These are phyloP conservation scores for Silene vulgaris DNA, from an alignment of 179 eudicot species.

Conservation along the genomic window DNA sequence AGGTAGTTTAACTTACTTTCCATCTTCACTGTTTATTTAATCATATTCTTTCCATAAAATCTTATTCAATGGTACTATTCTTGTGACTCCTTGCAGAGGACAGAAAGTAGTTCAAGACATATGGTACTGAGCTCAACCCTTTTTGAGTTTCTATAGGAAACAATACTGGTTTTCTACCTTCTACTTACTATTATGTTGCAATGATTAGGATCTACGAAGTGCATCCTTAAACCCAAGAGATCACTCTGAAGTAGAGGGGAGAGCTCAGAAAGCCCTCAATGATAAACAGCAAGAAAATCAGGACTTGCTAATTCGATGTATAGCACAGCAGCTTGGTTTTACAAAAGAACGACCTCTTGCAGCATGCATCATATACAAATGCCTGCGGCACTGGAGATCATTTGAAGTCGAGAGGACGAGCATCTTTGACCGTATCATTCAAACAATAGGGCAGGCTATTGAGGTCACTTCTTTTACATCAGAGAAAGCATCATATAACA, in stretches of 20 bases:
- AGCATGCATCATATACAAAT: constrained; percentile 89
- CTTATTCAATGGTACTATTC: constrained; percentile 19
- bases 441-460: constrained; percentile 76
- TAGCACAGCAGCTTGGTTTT: constrained; percentile 81
- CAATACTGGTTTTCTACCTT: neutral
- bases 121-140: constrained; percentile 30
- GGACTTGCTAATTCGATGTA: constrained; percentile 81
- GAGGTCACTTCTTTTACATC: constrained; percentile 50
- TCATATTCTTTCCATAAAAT: constrained; percentile 8
- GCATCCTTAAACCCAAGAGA: constrained; percentile 54
- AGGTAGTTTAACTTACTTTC: constrained; percentile 38
- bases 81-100: constrained; percentile 51
- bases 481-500: constrained; percentile 11
- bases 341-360: constrained; percentile 77
- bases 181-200: constrained; percentile 18
- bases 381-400: constrained; percentile 89
- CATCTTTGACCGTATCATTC: constrained; percentile 74
- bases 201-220: constrained; percentile 52
- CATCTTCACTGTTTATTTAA: constrained; percentile 9
- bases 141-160: constrained; percentile 9
- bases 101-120: constrained; percentile 52
- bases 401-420: constrained; percentile 89
- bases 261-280: constrained; percentile 80
- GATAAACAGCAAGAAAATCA: constrained; percentile 92
- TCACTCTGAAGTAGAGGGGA: constrained; percentile 59